These are phyloP conservation scores for Nymphaea thermarum DNA, from an alignment of 164 flowering plant species.

Conservation along the genomic window DNA sequence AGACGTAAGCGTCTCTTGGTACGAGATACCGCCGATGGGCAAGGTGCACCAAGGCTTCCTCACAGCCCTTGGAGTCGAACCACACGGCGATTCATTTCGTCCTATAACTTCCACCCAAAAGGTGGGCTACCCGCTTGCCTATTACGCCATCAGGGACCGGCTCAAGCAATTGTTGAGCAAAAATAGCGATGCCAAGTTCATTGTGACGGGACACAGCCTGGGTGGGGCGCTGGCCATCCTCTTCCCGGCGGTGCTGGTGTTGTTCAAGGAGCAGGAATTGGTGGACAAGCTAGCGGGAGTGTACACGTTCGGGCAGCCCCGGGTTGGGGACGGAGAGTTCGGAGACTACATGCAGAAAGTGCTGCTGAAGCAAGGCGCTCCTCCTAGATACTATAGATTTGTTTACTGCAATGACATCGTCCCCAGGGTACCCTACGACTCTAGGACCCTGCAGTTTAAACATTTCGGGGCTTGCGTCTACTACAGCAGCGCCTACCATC, in stretches of 20 bases:
- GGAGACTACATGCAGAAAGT: slow-evolving; percentile 46
- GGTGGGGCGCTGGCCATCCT: slow-evolving; percentile 77
- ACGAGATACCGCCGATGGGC: slow-evolving; percentile 36
- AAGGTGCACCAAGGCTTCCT: slow-evolving; percentile 53
- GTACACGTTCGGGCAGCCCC: slow-evolving; percentile 84
- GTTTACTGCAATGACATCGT: slow-evolving; percentile 76
- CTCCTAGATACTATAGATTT: slow-evolving; percentile 33
- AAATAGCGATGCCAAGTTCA: slow-evolving; percentile 33
- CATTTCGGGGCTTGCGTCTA: slow-evolving; percentile 62
- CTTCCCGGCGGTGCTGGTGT: slow-evolving; percentile 30
- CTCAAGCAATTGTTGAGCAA: slow-evolving; percentile 23
- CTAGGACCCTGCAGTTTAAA: slow-evolving; percentile 34
- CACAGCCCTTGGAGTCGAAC: slow-evolving; percentile 66
- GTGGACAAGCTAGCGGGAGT: slow-evolving; percentile 55
- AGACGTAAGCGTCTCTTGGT: slow-evolving; percentile 58
- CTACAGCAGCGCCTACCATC: slow-evolving; percentile 54
- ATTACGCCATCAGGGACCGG: slow-evolving; percentile 44
- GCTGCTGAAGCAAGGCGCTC: slow-evolving; percentile 19
- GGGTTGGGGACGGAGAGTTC: slow-evolving; percentile 55
- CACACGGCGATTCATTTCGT: not conserved
- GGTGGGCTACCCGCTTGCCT: slow-evolving; percentile 17
- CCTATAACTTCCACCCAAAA: not conserved
- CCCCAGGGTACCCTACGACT: slow-evolving; percentile 74
- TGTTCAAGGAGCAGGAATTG: slow-evolving; percentile 46
- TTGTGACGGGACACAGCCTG: slow-evolving; percentile 79